phyloP scores from a whole-genome alignment of 805 yeast genomes.

The Ogataea methylovora region DNA sequence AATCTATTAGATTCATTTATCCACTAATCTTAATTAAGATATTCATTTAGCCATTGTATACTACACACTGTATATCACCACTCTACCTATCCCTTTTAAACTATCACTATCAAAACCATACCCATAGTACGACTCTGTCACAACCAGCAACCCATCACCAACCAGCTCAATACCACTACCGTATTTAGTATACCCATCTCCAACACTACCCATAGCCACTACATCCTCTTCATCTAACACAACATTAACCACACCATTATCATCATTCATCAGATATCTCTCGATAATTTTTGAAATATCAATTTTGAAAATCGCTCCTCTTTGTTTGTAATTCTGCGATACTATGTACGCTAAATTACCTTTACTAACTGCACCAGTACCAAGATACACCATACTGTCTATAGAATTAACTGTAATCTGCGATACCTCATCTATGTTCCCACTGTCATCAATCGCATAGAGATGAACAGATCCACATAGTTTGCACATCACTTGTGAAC shows the following conservation, averaged over 20 bases:
- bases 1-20: too few relatives aligned
- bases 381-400: too few relatives aligned
- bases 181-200: slow-evolving; percentile 33
- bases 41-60: not conserved
- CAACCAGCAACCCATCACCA: slow-evolving; percentile 18
- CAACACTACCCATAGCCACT: slow-evolving; percentile 16
- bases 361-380: too few relatives aligned
- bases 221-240: not conserved
- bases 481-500: slow-evolving; percentile 18
- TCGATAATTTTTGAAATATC: slow-evolving; percentile 12
- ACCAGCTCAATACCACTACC: slow-evolving; percentile 31
- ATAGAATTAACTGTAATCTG: too few relatives aligned
- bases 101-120: slow-evolving; percentile 17
- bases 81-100: slow-evolving; percentile 25
- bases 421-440: not conserved
- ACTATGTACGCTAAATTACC: too few relatives aligned
- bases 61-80: slow-evolving; percentile 12
- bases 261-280: not conserved
- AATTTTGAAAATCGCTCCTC: slow-evolving; percentile 41
- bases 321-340: slow-evolving; percentile 17
- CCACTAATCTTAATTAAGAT: too few relatives aligned
- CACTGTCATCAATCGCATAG: slow-evolving; percentile 6
- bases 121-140: slow-evolving; percentile 28
- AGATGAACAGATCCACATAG: slow-evolving; percentile 35
- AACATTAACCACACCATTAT: too few relatives aligned